Evolutionary conservation across 441 rosid species (phyloP).

Genomic region (Gossypium aridum): DNA sequence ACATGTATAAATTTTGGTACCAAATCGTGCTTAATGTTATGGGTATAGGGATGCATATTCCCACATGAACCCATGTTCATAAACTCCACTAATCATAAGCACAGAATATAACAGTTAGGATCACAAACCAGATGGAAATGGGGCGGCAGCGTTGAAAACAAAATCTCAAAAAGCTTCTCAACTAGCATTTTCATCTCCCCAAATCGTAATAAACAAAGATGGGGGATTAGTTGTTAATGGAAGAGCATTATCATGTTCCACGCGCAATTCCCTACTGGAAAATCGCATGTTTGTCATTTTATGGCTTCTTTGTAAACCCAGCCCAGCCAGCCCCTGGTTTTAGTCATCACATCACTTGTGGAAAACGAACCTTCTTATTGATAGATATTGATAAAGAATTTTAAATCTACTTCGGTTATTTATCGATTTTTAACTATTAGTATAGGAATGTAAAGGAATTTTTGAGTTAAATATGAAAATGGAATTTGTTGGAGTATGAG

Average conservation of each 20-base stretch:
- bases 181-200: not conserved
- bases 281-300: slow-evolving; percentile 7
- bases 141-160: slow-evolving; percentile 14
- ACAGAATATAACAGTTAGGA: slow-evolving; percentile 22
- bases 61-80: slow-evolving; percentile 28
- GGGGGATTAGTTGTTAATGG: not conserved
- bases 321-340: not conserved
- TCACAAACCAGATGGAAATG: not conserved
- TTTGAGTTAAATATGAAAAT: too few relatives aligned
- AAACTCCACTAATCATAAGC: slow-evolving; percentile 14
- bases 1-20: not conserved
- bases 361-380: too few relatives aligned
- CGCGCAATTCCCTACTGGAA: slow-evolving; percentile 4
- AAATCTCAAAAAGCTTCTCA: not conserved
- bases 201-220: slow-evolving; percentile 8
- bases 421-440: too few relatives aligned
- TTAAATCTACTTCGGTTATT: too few relatives aligned
- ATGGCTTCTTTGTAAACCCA: not conserved
- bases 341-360: not conserved
- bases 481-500: too few relatives aligned
- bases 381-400: too few relatives aligned
- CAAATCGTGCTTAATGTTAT: not conserved
- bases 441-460: too few relatives aligned
- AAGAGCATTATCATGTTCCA: slow-evolving; percentile 7
- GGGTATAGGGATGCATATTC: not conserved